phyloP scores from a whole-genome alignment of 176 grass and related monocot species.

The Cymbopogon citratus region DNA sequence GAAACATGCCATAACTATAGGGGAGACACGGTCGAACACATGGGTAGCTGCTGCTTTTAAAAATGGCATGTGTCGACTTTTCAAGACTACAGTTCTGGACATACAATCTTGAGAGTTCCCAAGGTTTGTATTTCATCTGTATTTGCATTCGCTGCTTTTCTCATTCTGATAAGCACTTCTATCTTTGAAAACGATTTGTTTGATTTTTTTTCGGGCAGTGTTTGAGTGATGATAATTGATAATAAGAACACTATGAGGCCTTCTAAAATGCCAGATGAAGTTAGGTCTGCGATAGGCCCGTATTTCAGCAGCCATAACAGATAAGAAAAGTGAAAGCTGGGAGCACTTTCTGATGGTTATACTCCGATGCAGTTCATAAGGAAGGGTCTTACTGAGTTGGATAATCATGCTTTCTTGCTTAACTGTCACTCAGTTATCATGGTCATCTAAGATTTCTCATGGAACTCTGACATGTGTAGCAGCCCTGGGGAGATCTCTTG shows the following conservation, averaged over 20 bases:
- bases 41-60: conserved; percentile 80
- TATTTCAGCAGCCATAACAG: conserved; percentile 66
- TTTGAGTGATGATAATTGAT: conserved; percentile 99
- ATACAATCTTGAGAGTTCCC: conserved; percentile 66
- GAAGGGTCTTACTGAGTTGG: conserved; percentile 67
- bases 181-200: background rate
- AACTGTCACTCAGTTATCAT: background rate
- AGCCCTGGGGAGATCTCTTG: conserved; percentile 76
- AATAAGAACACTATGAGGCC: conserved; percentile 76
- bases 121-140: conserved; percentile 39
- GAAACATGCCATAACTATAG: conserved; percentile 32
- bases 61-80: conserved; percentile 90
- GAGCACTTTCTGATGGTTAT: conserved; percentile 30
- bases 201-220: conserved; percentile 40
- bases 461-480: conserved; percentile 15
- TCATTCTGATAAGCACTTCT: background rate
- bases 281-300: conserved; percentile 76
- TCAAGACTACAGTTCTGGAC: conserved; percentile 47
- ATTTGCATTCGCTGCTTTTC: background rate
- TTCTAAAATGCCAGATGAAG: conserved; percentile 84
- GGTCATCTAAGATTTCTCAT: conserved; percentile 6
- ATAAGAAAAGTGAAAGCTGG: conserved; percentile 64
- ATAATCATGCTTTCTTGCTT: background rate
- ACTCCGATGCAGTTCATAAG: conserved; percentile 49
- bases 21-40: conserved; percentile 86